These are phyloP conservation scores for Yarrowia hollandica DNA, from an alignment of 805 yeast genomes.

Conservation along the genomic window DNA sequence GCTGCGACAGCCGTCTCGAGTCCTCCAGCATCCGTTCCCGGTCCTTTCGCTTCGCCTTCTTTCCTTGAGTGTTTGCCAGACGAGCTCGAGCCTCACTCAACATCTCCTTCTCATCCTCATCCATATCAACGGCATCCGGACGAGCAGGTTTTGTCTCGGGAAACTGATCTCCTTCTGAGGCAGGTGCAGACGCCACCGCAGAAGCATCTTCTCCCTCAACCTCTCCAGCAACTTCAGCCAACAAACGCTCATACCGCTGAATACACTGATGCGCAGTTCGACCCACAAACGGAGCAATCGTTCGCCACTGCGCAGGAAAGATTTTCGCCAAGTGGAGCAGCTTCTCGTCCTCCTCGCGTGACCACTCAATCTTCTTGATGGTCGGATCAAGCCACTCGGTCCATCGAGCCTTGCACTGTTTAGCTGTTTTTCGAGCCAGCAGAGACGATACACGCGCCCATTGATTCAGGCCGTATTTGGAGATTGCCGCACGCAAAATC, in stretches of 20 bases:
- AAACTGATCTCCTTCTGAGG: slow-evolving; percentile 51
- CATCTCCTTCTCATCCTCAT: slow-evolving; percentile 90
- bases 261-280: slow-evolving; percentile 85
- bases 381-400: slow-evolving; percentile 79
- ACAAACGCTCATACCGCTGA: slow-evolving; percentile 73
- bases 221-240: slow-evolving; percentile 52
- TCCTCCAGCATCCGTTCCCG: slow-evolving; percentile 82
- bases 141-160: slow-evolving; percentile 79
- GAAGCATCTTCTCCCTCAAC: slow-evolving; percentile 37
- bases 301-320: slow-evolving; percentile 92
- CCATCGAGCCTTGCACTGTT: slow-evolving; percentile 94
- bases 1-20: slow-evolving; percentile 67
- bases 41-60: slow-evolving; percentile 86
- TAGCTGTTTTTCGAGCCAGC: slow-evolving; percentile 79
- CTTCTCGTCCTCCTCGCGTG: slow-evolving; percentile 71
- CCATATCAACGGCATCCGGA: slow-evolving; percentile 77
- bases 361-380: slow-evolving; percentile 66
- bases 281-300: slow-evolving; percentile 77
- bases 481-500: slow-evolving; percentile 83
- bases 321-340: slow-evolving; percentile 64
- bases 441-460: slow-evolving; percentile 93
- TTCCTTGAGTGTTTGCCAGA: slow-evolving; percentile 88
- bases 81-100: slow-evolving; percentile 92
- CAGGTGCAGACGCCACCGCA: slow-evolving; percentile 48
- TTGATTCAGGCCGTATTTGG: slow-evolving; percentile 90